Evolutionary conservation across 257 asterid genomes (phyloP).

Genomic region (Penstemon newberryi): DNA sequence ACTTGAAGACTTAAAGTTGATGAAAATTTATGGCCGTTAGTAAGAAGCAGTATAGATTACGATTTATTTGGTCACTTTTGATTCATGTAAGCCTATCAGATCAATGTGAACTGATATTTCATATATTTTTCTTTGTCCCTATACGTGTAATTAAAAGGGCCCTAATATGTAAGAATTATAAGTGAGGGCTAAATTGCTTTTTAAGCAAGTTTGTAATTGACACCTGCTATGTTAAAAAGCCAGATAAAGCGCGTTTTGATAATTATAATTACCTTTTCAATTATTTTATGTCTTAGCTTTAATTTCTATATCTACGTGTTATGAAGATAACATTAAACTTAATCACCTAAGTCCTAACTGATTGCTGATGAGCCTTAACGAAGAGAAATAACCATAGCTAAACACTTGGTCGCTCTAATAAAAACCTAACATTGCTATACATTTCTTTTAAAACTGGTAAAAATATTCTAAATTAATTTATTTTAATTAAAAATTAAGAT

Average conservation of each 20-base stretch:
- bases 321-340: constrained; percentile 9
- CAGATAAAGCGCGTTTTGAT: background rate
- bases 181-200: too few relatives aligned
- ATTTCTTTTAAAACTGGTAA: too few relatives aligned
- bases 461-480: too few relatives aligned
- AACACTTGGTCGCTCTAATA: background rate
- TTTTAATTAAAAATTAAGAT: too few relatives aligned
- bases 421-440: too few relatives aligned
- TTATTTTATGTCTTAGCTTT: constrained; percentile 5
- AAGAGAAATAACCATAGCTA: background rate
- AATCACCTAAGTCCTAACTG: background rate
- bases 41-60: background rate
- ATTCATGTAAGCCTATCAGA: background rate
- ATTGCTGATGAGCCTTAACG: background rate
- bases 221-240: constrained; percentile 7
- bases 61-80: constrained; percentile 7
- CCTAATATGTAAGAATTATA: too few relatives aligned
- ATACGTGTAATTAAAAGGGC: too few relatives aligned
- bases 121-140: too few relatives aligned
- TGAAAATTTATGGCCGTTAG: constrained; percentile 21
- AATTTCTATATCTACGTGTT: constrained; percentile 11
- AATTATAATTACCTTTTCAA: constrained; percentile 1
- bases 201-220: too few relatives aligned
- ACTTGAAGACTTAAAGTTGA: constrained; percentile 34
- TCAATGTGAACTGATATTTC: background rate